Conservation (phyloP, 331 rosid genomes). For the Spiraea crenata region DNA sequence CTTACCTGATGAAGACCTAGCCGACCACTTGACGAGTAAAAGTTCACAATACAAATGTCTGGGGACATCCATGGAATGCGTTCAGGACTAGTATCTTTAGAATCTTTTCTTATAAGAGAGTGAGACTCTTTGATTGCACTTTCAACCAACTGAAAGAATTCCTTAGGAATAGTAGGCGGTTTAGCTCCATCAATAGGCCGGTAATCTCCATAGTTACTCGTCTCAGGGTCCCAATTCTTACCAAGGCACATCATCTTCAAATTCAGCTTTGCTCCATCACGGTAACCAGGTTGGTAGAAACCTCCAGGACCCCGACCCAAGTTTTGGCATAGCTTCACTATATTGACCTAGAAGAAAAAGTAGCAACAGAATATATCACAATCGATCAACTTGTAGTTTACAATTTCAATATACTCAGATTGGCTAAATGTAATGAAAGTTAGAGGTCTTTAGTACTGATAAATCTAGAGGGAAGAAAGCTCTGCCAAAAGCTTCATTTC, state of each 20-base stretch:
- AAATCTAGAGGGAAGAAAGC: neutral
- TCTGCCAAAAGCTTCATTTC: neutral
- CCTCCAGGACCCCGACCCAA: slow-evolving; percentile 73
- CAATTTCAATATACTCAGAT: neutral
- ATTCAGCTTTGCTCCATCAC: slow-evolving; percentile 48
- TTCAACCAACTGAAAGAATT: slow-evolving; percentile 36
- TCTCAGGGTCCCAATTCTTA: slow-evolving; percentile 76
- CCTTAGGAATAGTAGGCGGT: slow-evolving; percentile 53
- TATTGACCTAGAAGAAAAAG: slow-evolving; percentile 27
- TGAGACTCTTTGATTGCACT: slow-evolving; percentile 44
- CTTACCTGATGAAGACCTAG: slow-evolving; percentile 86
- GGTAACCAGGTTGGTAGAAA: slow-evolving; percentile 78
- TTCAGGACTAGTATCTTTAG: slow-evolving; percentile 22
- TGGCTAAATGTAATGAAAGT: neutral
- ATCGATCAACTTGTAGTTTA: neutral
- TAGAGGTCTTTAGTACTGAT: neutral
- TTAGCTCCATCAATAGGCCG: slow-evolving; percentile 48
- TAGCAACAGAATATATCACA: neutral
- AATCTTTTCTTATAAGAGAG: slow-evolving; percentile 20
- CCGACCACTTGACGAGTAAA: slow-evolving; percentile 48
- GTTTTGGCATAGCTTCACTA: slow-evolving; percentile 50
- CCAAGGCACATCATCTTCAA: slow-evolving; percentile 93
- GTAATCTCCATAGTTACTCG: slow-evolving; percentile 33
- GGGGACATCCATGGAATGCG: slow-evolving; percentile 44
- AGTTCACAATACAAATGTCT: slow-evolving; percentile 69